Evolutionary conservation across 768 basidiomycete species (phyloP).

Genomic region (Lentinus tigrinus): DNA sequence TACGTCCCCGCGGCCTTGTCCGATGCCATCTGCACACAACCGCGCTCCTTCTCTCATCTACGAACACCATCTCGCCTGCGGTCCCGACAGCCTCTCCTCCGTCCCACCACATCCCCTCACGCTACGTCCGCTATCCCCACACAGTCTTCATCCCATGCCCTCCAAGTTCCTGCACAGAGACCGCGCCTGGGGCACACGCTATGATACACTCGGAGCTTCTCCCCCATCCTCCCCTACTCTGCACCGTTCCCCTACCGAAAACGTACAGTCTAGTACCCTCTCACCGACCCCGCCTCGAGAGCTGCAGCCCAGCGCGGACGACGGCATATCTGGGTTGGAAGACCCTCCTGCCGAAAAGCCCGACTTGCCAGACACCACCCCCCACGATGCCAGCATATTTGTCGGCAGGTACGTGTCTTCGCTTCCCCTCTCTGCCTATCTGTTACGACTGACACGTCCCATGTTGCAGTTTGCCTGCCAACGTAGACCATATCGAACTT

Average conservation of each 20-base stretch:
- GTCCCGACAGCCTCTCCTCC: not conserved
- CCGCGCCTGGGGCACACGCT: conserved; percentile 67
- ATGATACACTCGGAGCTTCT: conserved; percentile 58
- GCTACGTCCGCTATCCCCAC: not conserved
- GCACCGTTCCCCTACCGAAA: conserved; percentile 20
- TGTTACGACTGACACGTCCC: not conserved
- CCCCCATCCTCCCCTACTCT: conserved; percentile 42
- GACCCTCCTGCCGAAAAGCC: not conserved
- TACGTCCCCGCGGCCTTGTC: not conserved
- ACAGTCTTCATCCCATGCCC: conserved; percentile 13
- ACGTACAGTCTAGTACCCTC: conserved; percentile 12
- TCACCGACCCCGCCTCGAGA: not conserved
- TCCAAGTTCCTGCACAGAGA: conserved; percentile 45
- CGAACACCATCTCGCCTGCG: not conserved
- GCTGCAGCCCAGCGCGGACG: not conserved
- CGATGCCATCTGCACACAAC: not conserved
- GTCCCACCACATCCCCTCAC: conserved; percentile 1
- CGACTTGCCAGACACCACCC: not conserved
- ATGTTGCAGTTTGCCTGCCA: conserved; percentile 58
- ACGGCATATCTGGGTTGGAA: not conserved
- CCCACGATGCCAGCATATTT: conserved; percentile 78
- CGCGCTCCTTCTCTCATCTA: not conserved
- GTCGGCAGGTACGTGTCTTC: conserved; percentile 64
- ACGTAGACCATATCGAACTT: conserved; percentile 65
- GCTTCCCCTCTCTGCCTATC: not conserved